Conservation (phyloP, 306 rosid genomes). For the Begonia fuchsioides region DNA sequence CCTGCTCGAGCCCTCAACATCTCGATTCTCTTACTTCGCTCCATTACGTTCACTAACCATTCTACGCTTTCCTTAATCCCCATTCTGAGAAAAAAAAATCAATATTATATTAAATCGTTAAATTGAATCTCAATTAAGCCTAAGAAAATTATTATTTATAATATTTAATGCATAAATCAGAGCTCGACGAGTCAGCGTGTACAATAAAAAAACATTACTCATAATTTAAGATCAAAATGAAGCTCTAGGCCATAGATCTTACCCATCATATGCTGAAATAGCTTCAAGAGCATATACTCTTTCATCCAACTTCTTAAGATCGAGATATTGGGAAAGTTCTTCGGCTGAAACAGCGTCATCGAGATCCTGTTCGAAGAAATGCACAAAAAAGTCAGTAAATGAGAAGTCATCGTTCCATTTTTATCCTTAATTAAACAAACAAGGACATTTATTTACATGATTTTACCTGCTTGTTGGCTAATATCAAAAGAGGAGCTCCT, state of each 20-base stretch:
- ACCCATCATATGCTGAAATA: slow-evolving; percentile 86
- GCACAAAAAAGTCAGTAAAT: background rate
- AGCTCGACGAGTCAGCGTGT: too few species aligned
- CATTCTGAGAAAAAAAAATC: slow-evolving; percentile 32
- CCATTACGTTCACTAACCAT: slow-evolving; percentile 96
- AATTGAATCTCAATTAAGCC: too few species aligned
- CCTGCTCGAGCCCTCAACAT: slow-evolving; percentile 75
- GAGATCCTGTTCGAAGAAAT: slow-evolving; percentile 40
- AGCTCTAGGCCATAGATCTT: too few species aligned
- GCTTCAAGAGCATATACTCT: slow-evolving; percentile 94
- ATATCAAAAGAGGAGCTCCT: slow-evolving; percentile 91
- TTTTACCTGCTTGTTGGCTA: slow-evolving; percentile 99
- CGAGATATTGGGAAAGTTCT: slow-evolving; percentile 72
- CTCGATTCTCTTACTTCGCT: slow-evolving; percentile 94
- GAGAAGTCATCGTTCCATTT: background rate
- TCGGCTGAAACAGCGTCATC: slow-evolving; percentile 70
- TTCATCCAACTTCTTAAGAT: slow-evolving; percentile 93
- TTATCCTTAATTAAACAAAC: slow-evolving; percentile 12
- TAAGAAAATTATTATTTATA: too few species aligned
- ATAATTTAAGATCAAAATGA: too few species aligned
- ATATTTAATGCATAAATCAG: too few species aligned
- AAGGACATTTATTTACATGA: too few species aligned
- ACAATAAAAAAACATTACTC: too few species aligned
- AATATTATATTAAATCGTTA: too few species aligned
- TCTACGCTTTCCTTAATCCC: slow-evolving; percentile 82